Base-by-base conservation (phyloP, 331 rosid species). In the Acacia pycnantha region DNA sequence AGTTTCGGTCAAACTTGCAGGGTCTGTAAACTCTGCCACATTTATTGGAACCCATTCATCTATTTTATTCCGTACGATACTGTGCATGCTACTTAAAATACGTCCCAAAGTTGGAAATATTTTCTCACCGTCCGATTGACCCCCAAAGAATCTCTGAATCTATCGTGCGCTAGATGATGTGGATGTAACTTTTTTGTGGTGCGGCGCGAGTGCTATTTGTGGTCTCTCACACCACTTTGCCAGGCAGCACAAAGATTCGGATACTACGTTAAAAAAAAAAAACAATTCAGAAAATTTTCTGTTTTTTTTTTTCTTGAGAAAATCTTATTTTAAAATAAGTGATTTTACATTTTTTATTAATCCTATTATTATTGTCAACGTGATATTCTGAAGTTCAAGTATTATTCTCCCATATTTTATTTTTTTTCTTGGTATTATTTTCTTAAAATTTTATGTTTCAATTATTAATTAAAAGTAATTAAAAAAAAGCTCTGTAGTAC, bases 1-100 rank as follows among this genome's bases (percentile, higher is more conserved):
- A 79, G 82, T 82, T 73, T 82, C 85, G 88, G 95, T 91, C 95
- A 91, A 91, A 91, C 89, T 79, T 89, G 91, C 92, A 89, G 95
- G 86, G 79, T 86, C 91, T 91, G 91, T 68, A 59, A 84, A 74
- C 90, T 85, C 95, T 89, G 95, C 87, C 90, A 89, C 90, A 86
- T 86, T 86, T 50, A 76, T 84, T 82, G 87, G 89, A 87, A 73
- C 88, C 88, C 89, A 78, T 69, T 74, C 47, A 35, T 53, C 77
- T 43, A 51, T 66, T 8, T 76, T 0, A n/a, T 84, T 76, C 0
- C 41, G 80, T 88, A 84, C 85, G 41, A 59, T 7, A 43, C 61
- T 64, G 40, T 76, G 71, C 88, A 81, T 78, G 69, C 50, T 74
- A 66, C 73, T 76, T 56, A 31, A 56, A 87, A 77, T 78, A 54